Conservation (phyloP, 192 early-diverging fungal species). For the Podila minutissima region DNA sequence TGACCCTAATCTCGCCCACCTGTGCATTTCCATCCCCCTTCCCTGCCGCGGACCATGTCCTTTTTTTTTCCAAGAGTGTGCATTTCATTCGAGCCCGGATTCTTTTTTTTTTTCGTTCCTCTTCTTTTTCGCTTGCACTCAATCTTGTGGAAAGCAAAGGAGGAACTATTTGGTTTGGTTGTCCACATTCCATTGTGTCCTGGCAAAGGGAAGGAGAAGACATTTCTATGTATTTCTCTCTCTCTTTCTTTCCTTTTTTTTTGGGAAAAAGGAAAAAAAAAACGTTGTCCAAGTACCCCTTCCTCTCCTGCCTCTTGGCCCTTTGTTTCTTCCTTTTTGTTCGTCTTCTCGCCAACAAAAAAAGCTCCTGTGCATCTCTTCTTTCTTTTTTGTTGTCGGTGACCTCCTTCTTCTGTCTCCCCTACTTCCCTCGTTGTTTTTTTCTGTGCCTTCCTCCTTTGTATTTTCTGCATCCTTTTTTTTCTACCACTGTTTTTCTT, state of each 20-base stretch:
- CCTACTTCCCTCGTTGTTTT: background rate
- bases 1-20: background rate
- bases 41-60: slow-evolving; percentile 4
- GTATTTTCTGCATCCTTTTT: background rate
- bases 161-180: no score
- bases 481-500: background rate
- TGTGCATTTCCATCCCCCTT: background rate
- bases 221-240: no score
- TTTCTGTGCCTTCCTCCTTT: background rate
- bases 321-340: no score
- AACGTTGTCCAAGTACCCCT: slow-evolving; percentile 6
- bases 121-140: background rate
- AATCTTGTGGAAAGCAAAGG: background rate
- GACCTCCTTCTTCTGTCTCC: background rate
- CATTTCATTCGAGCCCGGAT: background rate
- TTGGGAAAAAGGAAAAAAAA: slow-evolving; percentile 1
- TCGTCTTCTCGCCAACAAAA: no score
- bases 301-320: no score
- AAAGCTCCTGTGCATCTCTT: background rate
- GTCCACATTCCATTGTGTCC: slow-evolving; percentile 7
- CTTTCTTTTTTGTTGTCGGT: background rate
- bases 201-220: slow-evolving; percentile 2
- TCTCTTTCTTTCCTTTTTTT: no score
- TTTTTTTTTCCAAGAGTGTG: background rate
- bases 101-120: background rate